Base-by-base conservation (phyloP, 1,284 basidiomycete species). In the Ustilago crameri region DNA sequence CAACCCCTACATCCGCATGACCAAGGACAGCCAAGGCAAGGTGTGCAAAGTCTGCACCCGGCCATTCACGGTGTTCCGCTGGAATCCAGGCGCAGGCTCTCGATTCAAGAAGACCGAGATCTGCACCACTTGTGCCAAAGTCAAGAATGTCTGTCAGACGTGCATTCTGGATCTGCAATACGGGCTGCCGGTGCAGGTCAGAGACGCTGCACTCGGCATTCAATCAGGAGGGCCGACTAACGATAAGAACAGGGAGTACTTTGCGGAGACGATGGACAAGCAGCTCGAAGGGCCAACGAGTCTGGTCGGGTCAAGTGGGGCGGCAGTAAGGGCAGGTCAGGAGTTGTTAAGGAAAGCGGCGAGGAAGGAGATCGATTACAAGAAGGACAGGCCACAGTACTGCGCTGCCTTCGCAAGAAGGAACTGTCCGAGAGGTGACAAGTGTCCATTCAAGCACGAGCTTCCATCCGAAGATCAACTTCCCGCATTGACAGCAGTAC, bases 91-190 rank as follows among this genome's bases (percentile, higher is more conserved):
- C 50, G 81, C 84, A 15, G 95, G 94, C 41, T 91, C 90, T 82
- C 90, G 96, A 40, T 96, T 90, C 89, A 98, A 98, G 87, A 93
- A 93, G 76, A 99, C 96, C 5, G 95, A 98, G 69, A 91, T 98
- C 73, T 99, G 96, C 85, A 94, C 96, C 83, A 98, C 96, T 0
- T 98, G 96, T 79, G 93, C 95, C 37, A 98, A 97, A 87, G 91
- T 97, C 78, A 97, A 98, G 87, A 97, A 98, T 80, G 92, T 96
- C 41, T 99, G 96, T 86, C 96, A 98, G 85, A 98, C 95, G 0
- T 98, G 96, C 84, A 86, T 99, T 26, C 87, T 99, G 34, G 96
- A 99, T 83, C 88, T 85, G 17, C 94, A 98, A 84, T 99, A 94
- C 78, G 93, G 93, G 17, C 86, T 99, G 44, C 96, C 96, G 1